A percentile compares a stretch with the other conserved stretches of the same genome.
phyloP scores from a whole-genome alignment of 495 filamentous ascomycete species.

The Penicillium dipodomyicola region DNA sequence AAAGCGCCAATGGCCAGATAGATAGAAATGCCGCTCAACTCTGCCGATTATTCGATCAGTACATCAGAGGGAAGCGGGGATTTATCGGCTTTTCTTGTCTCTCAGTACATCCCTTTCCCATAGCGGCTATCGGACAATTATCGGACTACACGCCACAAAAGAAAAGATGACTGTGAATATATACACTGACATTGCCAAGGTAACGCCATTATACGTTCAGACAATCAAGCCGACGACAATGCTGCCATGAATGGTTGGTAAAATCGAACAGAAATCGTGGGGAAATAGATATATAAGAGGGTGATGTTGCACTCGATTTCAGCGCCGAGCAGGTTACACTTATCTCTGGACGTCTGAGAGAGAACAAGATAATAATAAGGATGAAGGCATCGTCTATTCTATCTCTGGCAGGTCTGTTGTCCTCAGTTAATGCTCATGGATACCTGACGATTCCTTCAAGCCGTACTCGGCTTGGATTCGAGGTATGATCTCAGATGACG shows the following conservation, averaged over 20 bases:
- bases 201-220: not conserved
- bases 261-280: not conserved
- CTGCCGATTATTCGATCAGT: not conserved
- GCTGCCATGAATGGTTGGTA: not conserved
- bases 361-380: not conserved
- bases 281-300: not conserved
- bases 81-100: not conserved
- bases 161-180: not conserved
- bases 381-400: not conserved
- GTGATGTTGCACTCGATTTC: not conserved
- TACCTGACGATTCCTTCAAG: slow-evolving; percentile 48
- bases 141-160: not conserved
- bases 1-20: not conserved
- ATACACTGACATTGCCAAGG: not conserved
- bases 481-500: slow-evolving; percentile 33
- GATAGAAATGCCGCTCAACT: not conserved
- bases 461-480: slow-evolving; percentile 46
- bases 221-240: not conserved
- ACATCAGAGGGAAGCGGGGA: not conserved
- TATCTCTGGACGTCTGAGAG: not conserved
- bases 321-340: not conserved
- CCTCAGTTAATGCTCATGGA: slow-evolving; percentile 33
- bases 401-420: not conserved
- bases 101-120: not conserved
- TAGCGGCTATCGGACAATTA: not conserved